phyloP scores from a whole-genome alignment of 2,329 filamentous ascomycete genomes.

The Alternaria metachromatica region DNA sequence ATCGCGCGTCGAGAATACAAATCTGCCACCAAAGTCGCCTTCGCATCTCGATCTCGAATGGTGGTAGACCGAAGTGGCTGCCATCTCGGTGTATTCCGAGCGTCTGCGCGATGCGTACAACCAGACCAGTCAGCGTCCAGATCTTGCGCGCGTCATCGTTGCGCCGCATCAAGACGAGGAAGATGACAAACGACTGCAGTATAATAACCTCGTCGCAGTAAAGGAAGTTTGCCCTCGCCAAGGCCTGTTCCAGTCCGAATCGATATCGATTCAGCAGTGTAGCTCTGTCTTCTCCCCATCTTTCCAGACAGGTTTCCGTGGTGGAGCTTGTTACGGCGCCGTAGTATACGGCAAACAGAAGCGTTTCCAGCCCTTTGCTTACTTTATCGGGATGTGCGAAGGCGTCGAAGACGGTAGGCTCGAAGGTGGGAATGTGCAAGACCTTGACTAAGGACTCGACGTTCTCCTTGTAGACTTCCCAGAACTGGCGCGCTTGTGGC shows the following conservation, averaged over 20 bases:
- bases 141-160: constrained; percentile 59
- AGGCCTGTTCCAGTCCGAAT: constrained; percentile 68
- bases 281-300: constrained; percentile 61
- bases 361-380: constrained; percentile 62
- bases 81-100: constrained; percentile 68
- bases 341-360: constrained; percentile 70
- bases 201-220: constrained; percentile 67
- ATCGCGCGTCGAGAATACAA: constrained; percentile 64
- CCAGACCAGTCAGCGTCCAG: constrained; percentile 66
- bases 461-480: constrained; percentile 75
- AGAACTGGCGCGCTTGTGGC: constrained; percentile 68
- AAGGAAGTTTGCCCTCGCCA: constrained; percentile 68
- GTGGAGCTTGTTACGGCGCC: constrained; percentile 61
- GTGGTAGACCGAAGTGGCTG: constrained; percentile 59
- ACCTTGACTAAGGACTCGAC: constrained; percentile 77
- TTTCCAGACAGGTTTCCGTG: constrained; percentile 54
- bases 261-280: constrained; percentile 62
- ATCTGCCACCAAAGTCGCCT: constrained; percentile 67
- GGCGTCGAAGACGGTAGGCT: constrained; percentile 66
- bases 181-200: constrained; percentile 68
- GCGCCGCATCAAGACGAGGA: constrained; percentile 63
- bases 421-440: constrained; percentile 72
- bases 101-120: constrained; percentile 65
- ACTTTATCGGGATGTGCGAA: constrained; percentile 66
- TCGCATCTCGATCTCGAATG: constrained; percentile 68